A percentile compares a stretch with the other conserved stretches of the same genome.
phyloP scores from a whole-genome alignment of 768 basidiomycete species.

The Phaeotremella skinneri region DNA sequence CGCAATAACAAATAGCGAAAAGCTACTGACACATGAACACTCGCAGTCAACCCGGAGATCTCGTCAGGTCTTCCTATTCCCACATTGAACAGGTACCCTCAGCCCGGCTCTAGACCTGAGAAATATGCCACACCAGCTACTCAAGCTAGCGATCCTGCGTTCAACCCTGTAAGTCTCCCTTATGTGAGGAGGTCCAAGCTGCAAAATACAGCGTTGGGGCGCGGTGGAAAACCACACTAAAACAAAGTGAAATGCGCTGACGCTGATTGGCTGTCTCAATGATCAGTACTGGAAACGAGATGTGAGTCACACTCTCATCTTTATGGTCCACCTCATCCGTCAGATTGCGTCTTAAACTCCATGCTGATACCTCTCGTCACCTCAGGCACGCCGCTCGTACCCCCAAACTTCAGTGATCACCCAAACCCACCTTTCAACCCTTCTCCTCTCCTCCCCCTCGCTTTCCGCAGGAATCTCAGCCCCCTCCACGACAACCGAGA shows the following conservation, averaged over 20 bases:
- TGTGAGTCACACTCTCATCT: conserved; percentile 53
- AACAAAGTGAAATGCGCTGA: conserved; percentile 75
- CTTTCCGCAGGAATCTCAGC: conserved; percentile 40
- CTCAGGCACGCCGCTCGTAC: conserved; percentile 67
- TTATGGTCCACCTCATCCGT: not conserved
- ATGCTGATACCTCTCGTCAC: conserved; percentile 9
- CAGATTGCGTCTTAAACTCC: not conserved
- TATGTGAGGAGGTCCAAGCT: too few species aligned
- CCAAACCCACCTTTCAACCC: conserved; percentile 72
- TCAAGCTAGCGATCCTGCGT: conserved; percentile 61
- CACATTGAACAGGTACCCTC: conserved; percentile 71
- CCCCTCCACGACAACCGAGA: conserved; percentile 57
- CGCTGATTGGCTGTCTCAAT: conserved; percentile 8
- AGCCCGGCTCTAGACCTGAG: conserved; percentile 83
- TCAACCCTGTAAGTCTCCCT: conserved; percentile 39
- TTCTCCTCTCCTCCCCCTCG: conserved; percentile 75
- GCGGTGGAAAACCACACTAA: too few species aligned
- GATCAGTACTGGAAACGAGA: conserved; percentile 85
- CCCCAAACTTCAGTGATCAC: conserved; percentile 88
- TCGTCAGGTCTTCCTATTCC: conserved; percentile 82
- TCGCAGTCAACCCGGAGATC: conserved; percentile 76
- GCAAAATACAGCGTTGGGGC: too few species aligned
- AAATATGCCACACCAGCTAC: conserved; percentile 82
- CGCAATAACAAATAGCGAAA: not conserved
- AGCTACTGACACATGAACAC: conserved; percentile 1